phyloP scores from a whole-genome alignment of 163 green algal genomes.

The Volvox carteri region DNA sequence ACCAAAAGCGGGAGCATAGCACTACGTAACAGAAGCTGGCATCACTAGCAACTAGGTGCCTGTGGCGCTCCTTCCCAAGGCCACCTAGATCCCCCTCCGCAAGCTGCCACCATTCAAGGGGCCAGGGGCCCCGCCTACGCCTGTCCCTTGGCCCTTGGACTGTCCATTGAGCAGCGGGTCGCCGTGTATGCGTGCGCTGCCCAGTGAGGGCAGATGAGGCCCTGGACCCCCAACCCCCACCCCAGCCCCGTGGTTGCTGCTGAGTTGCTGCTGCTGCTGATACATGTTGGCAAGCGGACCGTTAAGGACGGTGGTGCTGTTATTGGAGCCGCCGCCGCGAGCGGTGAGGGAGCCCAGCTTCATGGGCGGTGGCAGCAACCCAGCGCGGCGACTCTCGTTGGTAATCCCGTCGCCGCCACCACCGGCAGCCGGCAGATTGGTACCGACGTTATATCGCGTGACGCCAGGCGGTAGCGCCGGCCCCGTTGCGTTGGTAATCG shows the following conservation, averaged over 20 bases:
- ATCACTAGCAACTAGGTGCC: no score
- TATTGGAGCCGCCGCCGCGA: neutral
- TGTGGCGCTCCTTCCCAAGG: no score
- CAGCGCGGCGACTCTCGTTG: constrained; percentile 23
- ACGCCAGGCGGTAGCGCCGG: constrained; percentile 38
- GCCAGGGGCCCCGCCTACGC: neutral
- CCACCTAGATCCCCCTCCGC: neutral
- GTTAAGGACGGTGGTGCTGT: neutral
- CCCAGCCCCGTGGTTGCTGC: neutral
- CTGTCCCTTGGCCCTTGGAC: neutral
- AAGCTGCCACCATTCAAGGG: neutral
- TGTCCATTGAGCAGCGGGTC: constrained; percentile 19
- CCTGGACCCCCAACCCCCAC: neutral
- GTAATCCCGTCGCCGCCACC: constrained; percentile 12
- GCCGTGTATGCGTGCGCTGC: constrained; percentile 12
- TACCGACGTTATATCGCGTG: constrained; percentile 19
- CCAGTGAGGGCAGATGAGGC: constrained; percentile 29
- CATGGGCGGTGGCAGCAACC: constrained; percentile 14
- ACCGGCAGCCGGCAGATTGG: neutral
- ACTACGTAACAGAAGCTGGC: no score
- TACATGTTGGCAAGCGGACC: constrained; percentile 22
- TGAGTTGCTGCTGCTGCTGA: constrained; percentile 38
- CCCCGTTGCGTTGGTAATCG: neutral
- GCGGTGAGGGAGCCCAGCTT: constrained; percentile 44
- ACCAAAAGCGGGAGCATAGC: no score